These are phyloP conservation scores for Aspergillus quadrilineatus DNA, from an alignment of 2,329 filamentous ascomycete genomes.

Conservation along the genomic window DNA sequence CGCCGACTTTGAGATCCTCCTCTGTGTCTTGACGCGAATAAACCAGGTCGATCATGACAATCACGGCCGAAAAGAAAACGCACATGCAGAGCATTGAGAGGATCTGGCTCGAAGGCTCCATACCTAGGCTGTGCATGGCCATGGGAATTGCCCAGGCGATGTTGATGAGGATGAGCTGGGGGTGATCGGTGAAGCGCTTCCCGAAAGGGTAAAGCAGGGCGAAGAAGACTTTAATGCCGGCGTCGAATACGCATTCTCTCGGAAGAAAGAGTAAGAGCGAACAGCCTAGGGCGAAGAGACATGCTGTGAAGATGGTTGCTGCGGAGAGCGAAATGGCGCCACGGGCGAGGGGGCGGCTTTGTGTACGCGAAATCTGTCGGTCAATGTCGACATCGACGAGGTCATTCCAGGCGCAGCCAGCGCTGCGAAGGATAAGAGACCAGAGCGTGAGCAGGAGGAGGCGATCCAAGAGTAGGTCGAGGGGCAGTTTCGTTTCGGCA, in stretches of 20 bases:
- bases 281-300: background rate
- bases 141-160: background rate
- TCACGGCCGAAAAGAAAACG: background rate
- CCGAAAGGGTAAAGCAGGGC: background rate
- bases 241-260: background rate
- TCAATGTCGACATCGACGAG: background rate
- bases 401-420: background rate
- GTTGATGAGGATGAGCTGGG: background rate
- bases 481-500: background rate
- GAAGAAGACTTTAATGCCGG: background rate
- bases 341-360: background rate
- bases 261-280: background rate
- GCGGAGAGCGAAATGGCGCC: background rate
- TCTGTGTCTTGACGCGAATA: background rate
- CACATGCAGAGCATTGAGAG: background rate
- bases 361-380: background rate
- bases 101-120: background rate
- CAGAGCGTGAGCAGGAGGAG: background rate
- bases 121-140: background rate
- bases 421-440: background rate
- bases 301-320: background rate
- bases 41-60: background rate
- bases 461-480: background rate
- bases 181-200: background rate
- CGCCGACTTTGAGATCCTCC: background rate